A percentile compares a stretch with the other conserved stretches of the same genome.
phyloP scores from a whole-genome alignment of 2,329 filamentous ascomycete genomes.

The Curvularia hawaiiensis region DNA sequence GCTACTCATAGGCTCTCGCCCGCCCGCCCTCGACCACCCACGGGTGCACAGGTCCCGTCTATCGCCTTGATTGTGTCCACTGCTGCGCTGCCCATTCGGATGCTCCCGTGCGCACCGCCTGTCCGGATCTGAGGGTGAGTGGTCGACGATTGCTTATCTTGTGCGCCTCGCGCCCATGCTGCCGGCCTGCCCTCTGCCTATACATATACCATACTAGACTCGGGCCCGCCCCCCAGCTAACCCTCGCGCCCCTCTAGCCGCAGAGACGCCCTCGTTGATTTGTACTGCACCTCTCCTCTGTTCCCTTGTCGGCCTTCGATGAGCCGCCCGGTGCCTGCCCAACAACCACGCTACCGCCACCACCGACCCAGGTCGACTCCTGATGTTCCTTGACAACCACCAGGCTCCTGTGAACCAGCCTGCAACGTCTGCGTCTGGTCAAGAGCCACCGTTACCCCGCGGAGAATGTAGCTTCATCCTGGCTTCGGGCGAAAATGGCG shows the following conservation, averaged over 20 bases:
- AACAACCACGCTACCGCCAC: conserved; percentile 35
- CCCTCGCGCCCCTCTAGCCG: conserved; percentile 18
- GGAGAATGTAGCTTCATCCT: conserved; percentile 48
- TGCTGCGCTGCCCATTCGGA: conserved; percentile 30
- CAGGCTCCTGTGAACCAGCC: conserved; percentile 37
- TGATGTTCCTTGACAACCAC: conserved; percentile 46
- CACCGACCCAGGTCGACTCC: conserved; percentile 36
- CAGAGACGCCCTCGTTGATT: conserved; percentile 11
- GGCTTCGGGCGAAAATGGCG: conserved; percentile 28
- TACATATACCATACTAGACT: conserved; percentile 31
- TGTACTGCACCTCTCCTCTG: conserved; percentile 9
- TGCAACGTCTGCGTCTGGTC: conserved; percentile 32
- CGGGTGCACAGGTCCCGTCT: conserved; percentile 29
- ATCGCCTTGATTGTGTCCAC: conserved; percentile 33
- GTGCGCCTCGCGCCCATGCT: conserved; percentile 20
- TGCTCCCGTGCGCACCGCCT: conserved; percentile 39
- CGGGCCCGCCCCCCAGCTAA: conserved; percentile 35
- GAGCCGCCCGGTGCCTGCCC: conserved; percentile 31
- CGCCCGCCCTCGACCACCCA: conserved; percentile 21
- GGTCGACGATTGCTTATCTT: conserved; percentile 40
- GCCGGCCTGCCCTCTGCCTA: conserved; percentile 18
- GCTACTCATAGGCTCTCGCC: background rate
- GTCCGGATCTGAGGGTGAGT: conserved; percentile 30
- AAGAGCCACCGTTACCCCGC: conserved; percentile 43
- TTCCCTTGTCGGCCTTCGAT: conserved; percentile 38